phyloP scores from a whole-genome alignment of 768 basidiomycete genomes.

The Boletales sp. region DNA sequence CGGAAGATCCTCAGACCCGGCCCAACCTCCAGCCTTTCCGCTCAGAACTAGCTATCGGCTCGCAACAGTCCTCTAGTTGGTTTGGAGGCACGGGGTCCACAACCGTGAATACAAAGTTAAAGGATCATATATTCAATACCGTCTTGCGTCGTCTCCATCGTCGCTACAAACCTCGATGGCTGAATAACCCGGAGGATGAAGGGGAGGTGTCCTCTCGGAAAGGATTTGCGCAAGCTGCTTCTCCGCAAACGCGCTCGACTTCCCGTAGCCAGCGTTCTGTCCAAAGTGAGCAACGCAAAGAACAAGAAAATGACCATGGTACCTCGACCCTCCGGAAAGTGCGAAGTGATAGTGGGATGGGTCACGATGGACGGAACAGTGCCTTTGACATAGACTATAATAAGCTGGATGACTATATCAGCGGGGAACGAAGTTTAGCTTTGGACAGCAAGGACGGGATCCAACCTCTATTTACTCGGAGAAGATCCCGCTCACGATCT shows the following conservation, averaged over 20 bases:
- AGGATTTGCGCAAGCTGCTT: slow-evolving; percentile 21
- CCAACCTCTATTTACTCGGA: slow-evolving; percentile 29
- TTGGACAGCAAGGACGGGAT: slow-evolving; percentile 20
- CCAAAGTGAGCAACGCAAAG: slow-evolving; percentile 37
- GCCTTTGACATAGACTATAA: slow-evolving; percentile 44
- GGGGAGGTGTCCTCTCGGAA: slow-evolving; percentile 47
- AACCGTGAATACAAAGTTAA: slow-evolving; percentile 87
- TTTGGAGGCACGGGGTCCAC: slow-evolving; percentile 93
- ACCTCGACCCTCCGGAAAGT: slow-evolving; percentile 51
- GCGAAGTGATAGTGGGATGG: slow-evolving; percentile 56
- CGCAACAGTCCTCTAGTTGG: slow-evolving; percentile 40
- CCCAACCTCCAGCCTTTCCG: slow-evolving; percentile 38
- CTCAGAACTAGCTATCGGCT: slow-evolving; percentile 37
- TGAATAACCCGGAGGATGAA: slow-evolving; percentile 51
- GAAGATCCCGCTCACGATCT: slow-evolving; percentile 42
- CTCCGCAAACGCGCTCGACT: slow-evolving; percentile 12
- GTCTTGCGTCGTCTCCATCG: slow-evolving; percentile 73
- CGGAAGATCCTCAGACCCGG: slow-evolving; percentile 28
- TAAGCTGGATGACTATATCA: slow-evolving; percentile 22
- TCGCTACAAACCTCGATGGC: slow-evolving; percentile 34
- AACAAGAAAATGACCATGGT: slow-evolving; percentile 37
- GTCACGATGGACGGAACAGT: slow-evolving; percentile 33
- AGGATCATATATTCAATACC: slow-evolving; percentile 93
- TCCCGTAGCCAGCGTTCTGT: slow-evolving; percentile 15
- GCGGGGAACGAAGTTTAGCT: slow-evolving; percentile 15